Evolutionary conservation across 306 rosid genomes (phyloP).

Genomic region (Echinosophora koreensis): DNA sequence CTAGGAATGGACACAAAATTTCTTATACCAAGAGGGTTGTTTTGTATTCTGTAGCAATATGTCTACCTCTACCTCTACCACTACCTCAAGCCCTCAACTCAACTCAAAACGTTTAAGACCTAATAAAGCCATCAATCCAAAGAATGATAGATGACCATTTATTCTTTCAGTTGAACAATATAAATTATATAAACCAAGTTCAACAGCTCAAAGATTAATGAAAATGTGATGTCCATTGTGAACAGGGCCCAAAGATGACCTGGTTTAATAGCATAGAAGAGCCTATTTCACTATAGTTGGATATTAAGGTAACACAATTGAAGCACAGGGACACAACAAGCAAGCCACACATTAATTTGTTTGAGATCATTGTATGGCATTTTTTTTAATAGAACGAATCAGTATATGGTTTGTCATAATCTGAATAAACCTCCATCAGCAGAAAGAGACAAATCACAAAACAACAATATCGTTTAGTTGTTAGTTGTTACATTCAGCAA

Average conservation of each 20-base stretch:
- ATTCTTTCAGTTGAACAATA: background rate
- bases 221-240: background rate
- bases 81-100: background rate
- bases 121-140: background rate
- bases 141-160: background rate
- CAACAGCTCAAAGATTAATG: background rate
- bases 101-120: conserved; percentile 7
- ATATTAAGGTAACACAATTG: background rate
- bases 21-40: background rate
- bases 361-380: background rate
- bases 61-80: too few species aligned
- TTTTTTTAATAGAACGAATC: too few species aligned
- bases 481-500: background rate
- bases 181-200: background rate
- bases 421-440: background rate
- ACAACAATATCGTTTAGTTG: too few species aligned
- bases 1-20: background rate
- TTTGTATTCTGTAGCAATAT: conserved; percentile 2
- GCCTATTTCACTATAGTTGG: background rate
- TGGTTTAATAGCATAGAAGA: background rate
- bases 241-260: background rate
- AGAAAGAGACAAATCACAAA: too few species aligned
- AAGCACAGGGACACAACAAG: background rate
- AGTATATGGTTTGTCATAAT: background rate
- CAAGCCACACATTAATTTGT: background rate